Percentiles rank a stretch among this genome's conserved stretches.
Evolutionary conservation across 208 protist species (phyloP).

Genomic region (Angomonas deanei): DNA sequence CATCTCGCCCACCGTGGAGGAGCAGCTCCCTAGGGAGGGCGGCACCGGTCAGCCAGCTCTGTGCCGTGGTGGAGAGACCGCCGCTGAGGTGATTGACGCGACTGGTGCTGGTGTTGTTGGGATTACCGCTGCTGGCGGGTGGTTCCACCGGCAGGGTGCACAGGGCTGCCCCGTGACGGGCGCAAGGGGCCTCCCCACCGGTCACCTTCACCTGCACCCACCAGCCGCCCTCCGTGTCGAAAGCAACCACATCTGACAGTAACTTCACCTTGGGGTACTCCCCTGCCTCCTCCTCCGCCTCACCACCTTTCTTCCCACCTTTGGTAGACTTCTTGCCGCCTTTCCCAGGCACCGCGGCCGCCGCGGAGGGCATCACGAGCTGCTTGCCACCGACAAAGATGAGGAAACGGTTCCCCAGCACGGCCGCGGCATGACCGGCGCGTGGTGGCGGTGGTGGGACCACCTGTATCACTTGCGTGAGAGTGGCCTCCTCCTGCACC

Average conservation of each 20-base stretch:
- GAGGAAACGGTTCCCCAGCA: conserved; percentile 56
- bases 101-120: not conserved
- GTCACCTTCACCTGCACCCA: conserved; percentile 47
- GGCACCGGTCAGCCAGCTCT: conserved; percentile 9
- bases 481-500: not conserved
- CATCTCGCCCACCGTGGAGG: conserved; percentile 64
- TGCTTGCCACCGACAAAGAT: conserved; percentile 60
- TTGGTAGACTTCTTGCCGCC: conserved; percentile 18
- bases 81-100: not conserved
- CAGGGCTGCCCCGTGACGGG: conserved; percentile 50
- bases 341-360: conserved; percentile 1
- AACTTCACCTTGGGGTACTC: conserved; percentile 8
- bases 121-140: conserved; percentile 4
- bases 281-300: not conserved
- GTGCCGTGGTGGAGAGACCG: not conserved
- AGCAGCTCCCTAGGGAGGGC: conserved; percentile 42
- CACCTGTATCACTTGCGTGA: not conserved
- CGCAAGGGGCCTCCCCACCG: conserved; percentile 20
- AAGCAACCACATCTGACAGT: conserved; percentile 40
- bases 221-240: conserved; percentile 23
- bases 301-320: not conserved
- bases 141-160: conserved; percentile 28
- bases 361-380: conserved; percentile 15
- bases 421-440: conserved; percentile 51
- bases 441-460: conserved; percentile 32